Evolutionary conservation across 306 rosid genomes (phyloP).

Genomic region (Casuarina glauca): DNA sequence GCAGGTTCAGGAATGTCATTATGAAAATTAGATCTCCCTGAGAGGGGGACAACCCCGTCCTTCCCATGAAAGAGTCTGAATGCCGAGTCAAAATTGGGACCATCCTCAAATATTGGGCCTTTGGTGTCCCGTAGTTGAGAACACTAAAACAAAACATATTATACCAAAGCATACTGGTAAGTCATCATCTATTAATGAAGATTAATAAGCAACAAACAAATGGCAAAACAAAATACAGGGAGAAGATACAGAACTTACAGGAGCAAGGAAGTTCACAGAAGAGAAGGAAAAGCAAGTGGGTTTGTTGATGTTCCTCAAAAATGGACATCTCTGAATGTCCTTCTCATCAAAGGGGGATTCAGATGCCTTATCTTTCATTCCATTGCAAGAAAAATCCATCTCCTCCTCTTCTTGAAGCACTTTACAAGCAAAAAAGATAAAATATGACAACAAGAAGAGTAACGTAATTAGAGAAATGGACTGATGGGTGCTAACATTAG

Average conservation of each 20-base stretch:
- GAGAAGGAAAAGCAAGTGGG: conserved; percentile 70
- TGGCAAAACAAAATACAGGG: not conserved
- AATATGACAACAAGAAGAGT: conserved; percentile 8
- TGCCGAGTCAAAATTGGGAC: conserved; percentile 64
- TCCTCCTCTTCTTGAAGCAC: conserved; percentile 30
- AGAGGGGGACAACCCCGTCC: conserved; percentile 76
- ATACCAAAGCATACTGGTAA: conserved; percentile 4
- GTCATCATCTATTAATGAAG: conserved; percentile 1
- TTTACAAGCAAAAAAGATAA: conserved; percentile 26
- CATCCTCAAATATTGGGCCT: conserved; percentile 92
- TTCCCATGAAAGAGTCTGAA: conserved; percentile 86
- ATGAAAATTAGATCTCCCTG: conserved; percentile 39
- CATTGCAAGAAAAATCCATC: conserved; percentile 62
- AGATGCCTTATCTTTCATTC: conserved; percentile 44
- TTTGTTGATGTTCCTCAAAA: conserved; percentile 61
- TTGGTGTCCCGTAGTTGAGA: conserved; percentile 45
- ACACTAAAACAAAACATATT: conserved; percentile 14
- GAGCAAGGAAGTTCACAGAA: conserved; percentile 43
- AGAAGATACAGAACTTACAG: conserved; percentile 41
- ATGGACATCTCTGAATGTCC: conserved; percentile 73
- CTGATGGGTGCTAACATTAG: not conserved
- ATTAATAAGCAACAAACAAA: not conserved
- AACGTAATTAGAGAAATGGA: not conserved
- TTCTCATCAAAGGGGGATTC: conserved; percentile 57
- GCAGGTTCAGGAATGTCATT: conserved; percentile 31